phyloP scores from a whole-genome alignment of 306 rosid species.

The Astragalus membranaceus region DNA sequence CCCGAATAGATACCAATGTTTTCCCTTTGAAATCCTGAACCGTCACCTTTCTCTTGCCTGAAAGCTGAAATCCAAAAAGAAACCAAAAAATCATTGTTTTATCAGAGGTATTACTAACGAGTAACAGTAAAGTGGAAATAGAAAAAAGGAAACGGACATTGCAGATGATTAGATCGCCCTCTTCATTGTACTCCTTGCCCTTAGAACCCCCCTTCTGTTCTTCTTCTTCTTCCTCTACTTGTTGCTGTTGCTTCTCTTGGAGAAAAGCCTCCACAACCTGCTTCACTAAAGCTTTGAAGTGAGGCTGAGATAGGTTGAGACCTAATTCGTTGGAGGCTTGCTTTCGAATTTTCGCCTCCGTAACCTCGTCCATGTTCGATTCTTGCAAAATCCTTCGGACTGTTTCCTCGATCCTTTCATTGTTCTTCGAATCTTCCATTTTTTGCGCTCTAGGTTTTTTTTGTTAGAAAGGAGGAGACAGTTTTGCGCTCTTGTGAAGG shows the following conservation, averaged over 20 bases:
- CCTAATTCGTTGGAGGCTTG: conserved; percentile 56
- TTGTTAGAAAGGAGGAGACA: no score
- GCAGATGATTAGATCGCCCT: conserved; percentile 77
- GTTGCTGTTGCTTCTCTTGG: conserved; percentile 32
- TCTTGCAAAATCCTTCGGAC: conserved; percentile 55
- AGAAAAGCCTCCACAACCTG: conserved; percentile 62
- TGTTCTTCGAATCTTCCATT: conserved; percentile 63
- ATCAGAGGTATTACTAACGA: not conserved
- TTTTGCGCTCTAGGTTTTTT: not conserved
- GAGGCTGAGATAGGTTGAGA: conserved; percentile 59
- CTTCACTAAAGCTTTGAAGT: conserved; percentile 55
- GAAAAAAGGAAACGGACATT: conserved; percentile 33
- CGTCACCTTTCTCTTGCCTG: conserved; percentile 68
- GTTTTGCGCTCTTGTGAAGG: no score
- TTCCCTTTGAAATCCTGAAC: conserved; percentile 78
- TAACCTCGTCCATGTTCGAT: conserved; percentile 73
- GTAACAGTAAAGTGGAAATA: not conserved
- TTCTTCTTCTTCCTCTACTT: not conserved
- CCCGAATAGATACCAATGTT: conserved; percentile 72
- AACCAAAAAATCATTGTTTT: not conserved
- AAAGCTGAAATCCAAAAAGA: conserved; percentile 43
- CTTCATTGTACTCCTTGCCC: conserved; percentile 56
- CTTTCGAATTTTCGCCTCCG: conserved; percentile 74
- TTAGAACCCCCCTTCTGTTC: not conserved
- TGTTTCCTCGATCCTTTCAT: conserved; percentile 47